A percentile compares a stretch with the other conserved stretches of the same genome.
phyloP scores from a whole-genome alignment of 2,329 filamentous ascomycete genomes.

The Sphaerostilbella broomeana region DNA sequence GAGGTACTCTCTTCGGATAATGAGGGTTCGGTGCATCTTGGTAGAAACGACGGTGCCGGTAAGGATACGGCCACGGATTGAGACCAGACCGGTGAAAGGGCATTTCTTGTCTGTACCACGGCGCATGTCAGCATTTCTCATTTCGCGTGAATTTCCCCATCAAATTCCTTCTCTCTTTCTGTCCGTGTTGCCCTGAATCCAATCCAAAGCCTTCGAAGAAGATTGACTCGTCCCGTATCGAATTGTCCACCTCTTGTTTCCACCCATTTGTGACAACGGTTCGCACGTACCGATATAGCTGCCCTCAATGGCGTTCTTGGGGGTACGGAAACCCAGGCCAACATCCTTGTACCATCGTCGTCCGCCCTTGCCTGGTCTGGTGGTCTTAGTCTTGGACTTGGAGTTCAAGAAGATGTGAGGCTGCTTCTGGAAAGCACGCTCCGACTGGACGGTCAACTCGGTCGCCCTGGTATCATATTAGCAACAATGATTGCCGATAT shows the following conservation, averaged over 20 bases:
- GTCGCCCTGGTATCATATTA: conserved; percentile 66
- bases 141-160: not conserved
- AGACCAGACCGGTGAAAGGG: conserved; percentile 98
- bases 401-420: conserved; percentile 99
- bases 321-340: conserved; percentile 97
- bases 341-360: conserved; percentile 99
- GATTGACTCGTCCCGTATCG: not conserved
- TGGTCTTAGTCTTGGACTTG: conserved; percentile 82
- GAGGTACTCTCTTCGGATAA: conserved; percentile 99
- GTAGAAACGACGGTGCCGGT: conserved; percentile 98
- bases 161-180: not conserved
- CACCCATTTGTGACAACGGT: conserved; percentile 7
- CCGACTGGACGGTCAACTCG: conserved; percentile 98
- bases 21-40: conserved; percentile 99
- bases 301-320: conserved; percentile 97
- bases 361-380: conserved; percentile 82
- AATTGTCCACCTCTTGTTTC: conserved; percentile 1
- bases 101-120: conserved; percentile 96
- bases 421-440: conserved; percentile 99
- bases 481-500: conserved; percentile 19
- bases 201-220: too few species aligned
- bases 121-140: conserved; percentile 21
- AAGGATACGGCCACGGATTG: conserved; percentile 99
- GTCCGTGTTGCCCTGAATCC: not conserved
- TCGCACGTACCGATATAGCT: conserved; percentile 89